Evolutionary conservation across 225 moss, liverwort and hornwort species (phyloP).

Genomic region (Rhytidiadelphus loreus): DNA sequence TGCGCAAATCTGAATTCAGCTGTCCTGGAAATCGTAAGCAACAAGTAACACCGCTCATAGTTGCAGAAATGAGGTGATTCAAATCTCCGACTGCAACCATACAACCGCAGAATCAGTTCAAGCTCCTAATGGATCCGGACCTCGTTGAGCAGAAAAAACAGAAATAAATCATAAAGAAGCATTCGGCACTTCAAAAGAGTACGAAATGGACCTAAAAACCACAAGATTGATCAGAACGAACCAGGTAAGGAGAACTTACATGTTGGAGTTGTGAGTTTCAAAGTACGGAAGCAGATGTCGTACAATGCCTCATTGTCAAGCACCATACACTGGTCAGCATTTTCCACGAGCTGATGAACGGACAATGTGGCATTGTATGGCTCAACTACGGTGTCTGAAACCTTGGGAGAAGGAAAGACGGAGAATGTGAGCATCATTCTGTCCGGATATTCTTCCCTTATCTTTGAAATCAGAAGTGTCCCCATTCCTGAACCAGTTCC

Average conservation of each 20-base stretch:
- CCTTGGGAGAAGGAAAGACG: constrained; percentile 39
- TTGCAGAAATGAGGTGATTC: constrained; percentile 38
- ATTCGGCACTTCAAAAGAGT: neutral
- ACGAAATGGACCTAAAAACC: neutral
- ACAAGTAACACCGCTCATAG: constrained; percentile 45
- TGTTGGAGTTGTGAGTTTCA: constrained; percentile 33
- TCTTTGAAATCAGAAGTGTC: constrained; percentile 31
- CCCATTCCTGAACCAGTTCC: constrained; percentile 45
- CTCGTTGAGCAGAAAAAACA: neutral
- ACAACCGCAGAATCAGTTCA: neutral
- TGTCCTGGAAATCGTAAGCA: constrained; percentile 45
- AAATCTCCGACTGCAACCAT: constrained; percentile 32
- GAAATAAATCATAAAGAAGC: neutral
- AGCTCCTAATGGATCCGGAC: neutral
- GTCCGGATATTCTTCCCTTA: constrained; percentile 38
- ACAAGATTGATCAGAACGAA: neutral
- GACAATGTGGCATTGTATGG: constrained; percentile 42
- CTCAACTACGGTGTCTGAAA: constrained; percentile 49
- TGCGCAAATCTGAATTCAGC: constrained; percentile 36
- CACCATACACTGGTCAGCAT: constrained; percentile 43
- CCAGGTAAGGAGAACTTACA: neutral
- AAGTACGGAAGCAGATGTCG: constrained; percentile 40
- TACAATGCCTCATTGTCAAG: constrained; percentile 39
- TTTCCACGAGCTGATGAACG: constrained; percentile 42
- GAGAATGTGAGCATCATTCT: constrained; percentile 48